Evolutionary conservation across 164 flowering plant species (phyloP).

Genomic region (Kingdonia uniflora): DNA sequence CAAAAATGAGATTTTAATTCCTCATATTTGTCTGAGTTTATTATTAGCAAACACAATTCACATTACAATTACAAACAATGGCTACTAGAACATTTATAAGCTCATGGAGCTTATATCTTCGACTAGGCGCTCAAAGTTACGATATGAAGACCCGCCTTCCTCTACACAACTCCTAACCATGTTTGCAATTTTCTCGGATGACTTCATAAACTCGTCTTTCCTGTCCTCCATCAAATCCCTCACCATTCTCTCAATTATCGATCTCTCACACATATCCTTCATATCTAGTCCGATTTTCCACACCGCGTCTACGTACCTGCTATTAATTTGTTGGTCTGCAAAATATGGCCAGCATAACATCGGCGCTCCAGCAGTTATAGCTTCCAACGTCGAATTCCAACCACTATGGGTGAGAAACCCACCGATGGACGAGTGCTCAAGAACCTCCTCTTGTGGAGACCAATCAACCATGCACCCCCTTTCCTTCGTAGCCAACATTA

Average conservation of each 20-base stretch:
- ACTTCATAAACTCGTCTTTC: conserved; percentile 14
- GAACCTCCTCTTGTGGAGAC: conserved; percentile 25
- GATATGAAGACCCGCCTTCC: conserved; percentile 21
- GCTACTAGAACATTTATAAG: no score
- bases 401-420: conserved; percentile 29
- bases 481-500: conserved; percentile 14
- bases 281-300: conserved; percentile 25
- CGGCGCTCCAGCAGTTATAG: conserved; percentile 15
- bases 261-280: conserved; percentile 17
- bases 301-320: conserved; percentile 15
- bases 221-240: conserved; percentile 23
- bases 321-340: conserved; percentile 22
- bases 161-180: conserved; percentile 8
- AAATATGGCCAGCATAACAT: conserved; percentile 25
- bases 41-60: no score
- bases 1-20: no score
- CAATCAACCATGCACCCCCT: conserved; percentile 22
- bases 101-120: not conserved
- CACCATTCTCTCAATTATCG: conserved; percentile 21
- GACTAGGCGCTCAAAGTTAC: conserved; percentile 4
- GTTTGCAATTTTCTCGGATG: conserved; percentile 10
- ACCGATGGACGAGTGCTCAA: conserved; percentile 19
- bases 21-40: no score
- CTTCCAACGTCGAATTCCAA: conserved; percentile 25
- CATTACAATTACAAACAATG: no score